Evolutionary conservation across 2,329 filamentous ascomycete species (phyloP).

Genomic region (Knufia fluminis): DNA sequence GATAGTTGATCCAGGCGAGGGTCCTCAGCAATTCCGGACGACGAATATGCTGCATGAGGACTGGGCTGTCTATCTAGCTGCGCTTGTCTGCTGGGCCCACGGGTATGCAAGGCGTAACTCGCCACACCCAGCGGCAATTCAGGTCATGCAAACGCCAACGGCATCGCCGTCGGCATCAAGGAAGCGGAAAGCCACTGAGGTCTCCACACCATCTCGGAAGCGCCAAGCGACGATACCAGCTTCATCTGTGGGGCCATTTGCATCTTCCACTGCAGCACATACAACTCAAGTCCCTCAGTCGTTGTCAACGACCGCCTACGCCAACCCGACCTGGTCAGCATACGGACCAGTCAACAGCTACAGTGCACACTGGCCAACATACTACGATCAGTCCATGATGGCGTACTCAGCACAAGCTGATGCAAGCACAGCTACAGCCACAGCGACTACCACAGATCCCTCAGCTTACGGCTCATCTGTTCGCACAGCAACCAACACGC

Average conservation of each 20-base stretch:
- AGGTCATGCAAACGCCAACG: background rate
- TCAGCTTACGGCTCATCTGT: conserved; percentile 9
- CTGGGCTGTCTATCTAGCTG: conserved; percentile 28
- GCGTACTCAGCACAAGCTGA: conserved; percentile 19
- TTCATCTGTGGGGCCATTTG: too few relatives aligned
- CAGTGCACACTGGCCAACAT: conserved; percentile 8
- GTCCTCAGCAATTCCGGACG: conserved; percentile 12
- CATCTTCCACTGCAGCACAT: background rate
- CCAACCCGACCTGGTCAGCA: background rate
- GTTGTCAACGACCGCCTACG: background rate
- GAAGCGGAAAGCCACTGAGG: background rate
- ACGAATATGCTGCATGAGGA: conserved; percentile 27
- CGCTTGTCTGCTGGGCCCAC: conserved; percentile 30
- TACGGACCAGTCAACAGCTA: conserved; percentile 1
- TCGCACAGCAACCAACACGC: conserved; percentile 11
- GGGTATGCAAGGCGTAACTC: conserved; percentile 14
- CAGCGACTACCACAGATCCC: background rate
- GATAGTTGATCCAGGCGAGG: conserved; percentile 11
- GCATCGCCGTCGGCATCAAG: background rate
- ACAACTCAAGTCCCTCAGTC: background rate
- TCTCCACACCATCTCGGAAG: background rate
- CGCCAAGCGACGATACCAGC: background rate
- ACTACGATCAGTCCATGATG: conserved; percentile 3
- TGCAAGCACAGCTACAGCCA: conserved; percentile 5
- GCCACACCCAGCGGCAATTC: background rate